Evolutionary conservation across 371 early-diverging fungal species (phyloP).

Genomic region (Mucor velutinosus): DNA sequence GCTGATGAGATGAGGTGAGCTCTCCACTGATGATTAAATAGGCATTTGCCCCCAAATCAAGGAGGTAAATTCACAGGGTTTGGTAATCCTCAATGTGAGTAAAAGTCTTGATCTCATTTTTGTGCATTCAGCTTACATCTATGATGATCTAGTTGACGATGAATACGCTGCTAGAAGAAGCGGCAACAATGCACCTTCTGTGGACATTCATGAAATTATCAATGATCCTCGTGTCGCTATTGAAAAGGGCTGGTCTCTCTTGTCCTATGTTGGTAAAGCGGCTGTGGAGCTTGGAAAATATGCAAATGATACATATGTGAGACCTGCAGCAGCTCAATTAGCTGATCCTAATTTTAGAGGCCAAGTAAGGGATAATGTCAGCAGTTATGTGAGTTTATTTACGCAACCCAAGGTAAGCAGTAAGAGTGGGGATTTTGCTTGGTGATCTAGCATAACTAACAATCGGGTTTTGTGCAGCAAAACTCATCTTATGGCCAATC

Average conservation of each 20-base stretch:
- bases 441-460: too few relatives aligned
- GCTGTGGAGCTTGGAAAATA: constrained; percentile 75
- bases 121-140: neutral
- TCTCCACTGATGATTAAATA: neutral
- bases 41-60: constrained; percentile 86
- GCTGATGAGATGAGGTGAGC: too few relatives aligned
- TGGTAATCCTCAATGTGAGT: constrained; percentile 71
- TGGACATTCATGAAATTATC: constrained; percentile 69
- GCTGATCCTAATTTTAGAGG: constrained; percentile 86
- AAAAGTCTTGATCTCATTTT: neutral
- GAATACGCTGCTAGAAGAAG: neutral
- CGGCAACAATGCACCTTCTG: neutral
- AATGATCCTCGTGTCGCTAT: constrained; percentile 85
- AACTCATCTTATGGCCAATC: neutral
- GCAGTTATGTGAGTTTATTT: constrained; percentile 51
- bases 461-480: neutral
- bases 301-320: constrained; percentile 79
- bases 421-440: neutral
- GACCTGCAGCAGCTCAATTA: constrained; percentile 83
- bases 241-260: constrained; percentile 82
- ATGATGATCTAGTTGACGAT: constrained; percentile 11
- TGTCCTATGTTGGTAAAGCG: constrained; percentile 61
- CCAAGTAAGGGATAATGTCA: constrained; percentile 73
- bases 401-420: constrained; percentile 58
- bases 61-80: constrained; percentile 94